Percentiles rank a stretch among this genome's conserved stretches.
These are phyloP conservation scores for Ophiostoma australiae DNA, from an alignment of 2,329 filamentous ascomycete genomes.

Conservation along the genomic window DNA sequence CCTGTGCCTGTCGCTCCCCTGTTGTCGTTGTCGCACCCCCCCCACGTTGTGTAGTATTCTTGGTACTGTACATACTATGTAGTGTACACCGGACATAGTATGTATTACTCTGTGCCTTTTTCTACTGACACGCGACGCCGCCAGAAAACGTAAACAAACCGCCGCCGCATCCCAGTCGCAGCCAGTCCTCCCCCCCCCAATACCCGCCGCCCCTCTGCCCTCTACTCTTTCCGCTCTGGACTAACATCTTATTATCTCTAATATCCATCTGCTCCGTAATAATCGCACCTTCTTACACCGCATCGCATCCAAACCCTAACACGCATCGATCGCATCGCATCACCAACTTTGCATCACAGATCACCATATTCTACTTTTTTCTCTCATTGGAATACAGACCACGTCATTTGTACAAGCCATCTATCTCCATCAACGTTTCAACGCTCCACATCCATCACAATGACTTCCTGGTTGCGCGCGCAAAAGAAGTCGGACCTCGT, in stretches of 20 bases:
- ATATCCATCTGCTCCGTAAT: not conserved
- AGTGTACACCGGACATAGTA: not conserved
- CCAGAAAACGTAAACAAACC: conserved; percentile 25
- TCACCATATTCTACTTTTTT: not conserved
- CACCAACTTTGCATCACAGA: not conserved
- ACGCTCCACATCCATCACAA: conserved; percentile 8
- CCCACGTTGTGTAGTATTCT: not conserved
- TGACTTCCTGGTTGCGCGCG: conserved; percentile 63
- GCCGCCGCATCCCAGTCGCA: not conserved
- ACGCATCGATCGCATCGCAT: not conserved
- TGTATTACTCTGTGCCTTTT: not conserved
- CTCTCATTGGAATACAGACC: not conserved
- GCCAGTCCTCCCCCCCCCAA: not conserved
- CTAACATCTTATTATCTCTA: not conserved
- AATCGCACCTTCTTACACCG: conserved; percentile 4
- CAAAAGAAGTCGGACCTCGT: conserved; percentile 78
- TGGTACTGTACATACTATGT: not conserved
- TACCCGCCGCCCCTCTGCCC: conserved; percentile 17
- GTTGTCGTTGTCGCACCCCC: not conserved
- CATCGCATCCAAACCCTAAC: conserved; percentile 8
- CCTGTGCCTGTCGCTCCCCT: conserved; percentile 15
- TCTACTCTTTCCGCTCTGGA: not conserved
- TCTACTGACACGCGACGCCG: conserved; percentile 24
- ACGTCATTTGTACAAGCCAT: not conserved
- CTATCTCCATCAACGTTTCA: not conserved